A percentile compares a stretch with the other conserved stretches of the same genome.
Conservation (phyloP, 306 rosid genomes). For the Castanea mollissima region DNA sequence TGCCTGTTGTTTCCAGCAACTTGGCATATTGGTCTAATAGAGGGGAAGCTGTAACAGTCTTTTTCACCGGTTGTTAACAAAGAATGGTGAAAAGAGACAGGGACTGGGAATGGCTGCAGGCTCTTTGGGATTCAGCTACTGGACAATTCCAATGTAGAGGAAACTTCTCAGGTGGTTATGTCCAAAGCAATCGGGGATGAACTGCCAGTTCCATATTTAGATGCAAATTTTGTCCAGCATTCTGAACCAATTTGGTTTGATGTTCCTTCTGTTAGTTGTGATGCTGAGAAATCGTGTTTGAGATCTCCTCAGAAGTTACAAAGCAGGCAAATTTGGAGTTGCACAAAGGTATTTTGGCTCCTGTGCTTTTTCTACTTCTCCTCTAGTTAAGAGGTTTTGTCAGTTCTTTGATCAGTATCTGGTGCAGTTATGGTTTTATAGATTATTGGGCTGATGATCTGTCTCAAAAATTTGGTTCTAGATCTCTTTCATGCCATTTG, state of each 20-base stretch:
- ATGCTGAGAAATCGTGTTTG: slow-evolving; percentile 84
- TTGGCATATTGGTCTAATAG: slow-evolving; percentile 64
- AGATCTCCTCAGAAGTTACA: slow-evolving; percentile 79
- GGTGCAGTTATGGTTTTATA: not conserved
- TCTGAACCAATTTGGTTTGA: slow-evolving; percentile 83
- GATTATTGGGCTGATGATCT: not conserved
- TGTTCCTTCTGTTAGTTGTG: slow-evolving; percentile 82
- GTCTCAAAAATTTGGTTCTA: not conserved
- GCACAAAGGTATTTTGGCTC: slow-evolving; percentile 75
- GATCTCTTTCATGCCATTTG: not conserved
- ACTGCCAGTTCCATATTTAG: slow-evolving; percentile 51
- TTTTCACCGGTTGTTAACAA: slow-evolving; percentile 51
- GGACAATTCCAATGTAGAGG: slow-evolving; percentile 60
- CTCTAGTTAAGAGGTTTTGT: not conserved
- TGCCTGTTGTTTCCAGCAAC: slow-evolving; percentile 57
- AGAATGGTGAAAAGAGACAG: slow-evolving; percentile 70
- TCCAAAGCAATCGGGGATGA: slow-evolving; percentile 54
- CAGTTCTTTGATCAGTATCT: not conserved
- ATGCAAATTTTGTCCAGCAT: slow-evolving; percentile 70
- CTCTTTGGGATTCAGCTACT: slow-evolving; percentile 88
- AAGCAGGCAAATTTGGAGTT: slow-evolving; percentile 91
- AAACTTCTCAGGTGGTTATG: slow-evolving; percentile 43
- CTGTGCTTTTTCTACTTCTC: not conserved
- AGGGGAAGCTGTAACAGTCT: slow-evolving; percentile 51
- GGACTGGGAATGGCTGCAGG: slow-evolving; percentile 72